Evolutionary conservation across 306 rosid species (phyloP), one percentile per base, ranked within the genome.

Genomic region (Prunus armeniaca): DNA sequence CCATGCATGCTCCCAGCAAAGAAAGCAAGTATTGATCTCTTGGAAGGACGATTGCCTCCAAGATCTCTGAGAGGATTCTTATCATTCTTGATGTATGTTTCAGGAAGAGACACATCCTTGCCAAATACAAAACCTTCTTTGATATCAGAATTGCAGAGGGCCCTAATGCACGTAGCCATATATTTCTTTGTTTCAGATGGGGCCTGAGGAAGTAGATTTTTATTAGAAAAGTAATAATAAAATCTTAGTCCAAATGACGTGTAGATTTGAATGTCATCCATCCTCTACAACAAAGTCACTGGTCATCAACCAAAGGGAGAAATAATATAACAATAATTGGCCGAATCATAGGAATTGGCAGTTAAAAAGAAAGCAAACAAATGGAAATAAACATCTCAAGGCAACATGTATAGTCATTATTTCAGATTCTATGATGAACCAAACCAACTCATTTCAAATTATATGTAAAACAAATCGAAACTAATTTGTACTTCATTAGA

Each of bases 1-100:
- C 99, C 99, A 12, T 95, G 99, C 86, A 89, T 80, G 60, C 88
- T 88, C 2, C 97, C 97, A 1, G 97, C 99, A 13, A 95, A 95
- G 73, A 95, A 95, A 10, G 97, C 96, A 3, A 95, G 89, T 57
- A 77, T 83, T 13, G 93, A 81, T 82, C 93, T 89, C 82, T 87
- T 73, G 30, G 90, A 91, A 76, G 91, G 89, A 71, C 91, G 87
- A 58, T 89, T 88, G 51, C 97, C 97, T 17, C 99, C 97, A 12
- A 92, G 43, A 62, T 86, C 86, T 82, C 88, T 77, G 0, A 84
- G 81, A 76, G 96, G 97, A 69, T 96, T 87, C 68, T 85, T 80
- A n/a, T 81, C 52, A 56, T 84, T 69, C 32, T 58, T 82, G 56
- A 96, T 72, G 6, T 81, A 87, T 14, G 99, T 96, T 87, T 92